phyloP scores from a whole-genome alignment of 192 early-diverging fungal genomes.

The Geranomyces michiganensis region DNA sequence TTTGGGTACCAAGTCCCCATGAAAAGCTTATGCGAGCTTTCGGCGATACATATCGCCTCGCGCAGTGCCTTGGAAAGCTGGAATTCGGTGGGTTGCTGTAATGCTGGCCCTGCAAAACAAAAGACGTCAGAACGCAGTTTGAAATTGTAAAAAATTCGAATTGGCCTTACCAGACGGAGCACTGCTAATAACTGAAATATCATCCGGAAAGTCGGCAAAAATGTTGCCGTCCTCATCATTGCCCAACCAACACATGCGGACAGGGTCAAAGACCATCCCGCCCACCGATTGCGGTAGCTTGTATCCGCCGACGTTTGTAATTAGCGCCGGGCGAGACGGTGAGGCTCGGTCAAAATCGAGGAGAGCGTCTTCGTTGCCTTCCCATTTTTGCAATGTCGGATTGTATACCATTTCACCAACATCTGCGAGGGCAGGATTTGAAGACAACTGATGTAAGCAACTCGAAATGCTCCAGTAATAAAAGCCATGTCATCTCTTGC shows the following conservation, averaged over 20 bases:
- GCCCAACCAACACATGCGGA: slow-evolving; percentile 54
- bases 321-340: slow-evolving; percentile 34
- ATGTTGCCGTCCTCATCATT: slow-evolving; percentile 55
- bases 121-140: too few relatives aligned
- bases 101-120: background rate
- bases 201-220: slow-evolving; percentile 47
- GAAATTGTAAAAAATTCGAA: too few relatives aligned
- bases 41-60: slow-evolving; percentile 44
- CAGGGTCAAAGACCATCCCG: slow-evolving; percentile 54
- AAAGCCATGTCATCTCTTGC: background rate
- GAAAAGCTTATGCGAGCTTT: slow-evolving; percentile 56
- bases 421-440: slow-evolving; percentile 32
- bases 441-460: background rate
- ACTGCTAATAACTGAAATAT: slow-evolving; percentile 16
- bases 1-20: slow-evolving; percentile 61
- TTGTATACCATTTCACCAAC: slow-evolving; percentile 56
- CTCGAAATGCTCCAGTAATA: background rate
- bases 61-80: slow-evolving; percentile 31
- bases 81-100: slow-evolving; percentile 33
- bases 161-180: too few relatives aligned
- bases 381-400: slow-evolving; percentile 52
- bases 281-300: slow-evolving; percentile 40
- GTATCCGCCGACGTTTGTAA: slow-evolving; percentile 39
- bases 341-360: slow-evolving; percentile 44
- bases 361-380: slow-evolving; percentile 53